A percentile compares a stretch with the other conserved stretches of the same genome.
Evolutionary conservation across 805 yeast genomes (phyloP).

Genomic region (Monosporozyma yasuniensis): DNA sequence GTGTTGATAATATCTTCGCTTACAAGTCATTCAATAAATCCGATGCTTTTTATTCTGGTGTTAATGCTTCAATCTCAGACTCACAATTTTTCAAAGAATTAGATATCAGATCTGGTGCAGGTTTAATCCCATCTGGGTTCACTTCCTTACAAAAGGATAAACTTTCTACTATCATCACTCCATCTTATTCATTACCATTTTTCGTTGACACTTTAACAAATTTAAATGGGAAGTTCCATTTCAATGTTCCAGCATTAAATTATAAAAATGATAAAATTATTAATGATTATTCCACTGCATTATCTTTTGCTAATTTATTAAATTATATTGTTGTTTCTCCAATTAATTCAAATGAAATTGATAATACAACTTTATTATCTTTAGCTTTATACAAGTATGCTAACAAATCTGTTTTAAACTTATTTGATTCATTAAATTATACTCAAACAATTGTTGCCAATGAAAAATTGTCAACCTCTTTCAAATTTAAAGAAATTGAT

Average conservation of each 20-base stretch:
- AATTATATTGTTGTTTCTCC: slow-evolving; percentile 67
- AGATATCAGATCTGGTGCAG: slow-evolving; percentile 80
- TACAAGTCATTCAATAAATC: slow-evolving; percentile 61
- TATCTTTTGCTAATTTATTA: slow-evolving; percentile 52
- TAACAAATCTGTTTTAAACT: slow-evolving; percentile 39
- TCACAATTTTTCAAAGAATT: slow-evolving; percentile 26
- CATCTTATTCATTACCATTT: slow-evolving; percentile 57
- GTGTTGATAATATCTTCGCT: slow-evolving; percentile 49
- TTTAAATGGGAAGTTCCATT: slow-evolving; percentile 45
- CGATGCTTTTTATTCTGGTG: slow-evolving; percentile 44
- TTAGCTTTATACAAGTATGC: slow-evolving; percentile 47
- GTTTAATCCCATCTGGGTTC: slow-evolving; percentile 70
- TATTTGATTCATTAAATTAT: slow-evolving; percentile 68
- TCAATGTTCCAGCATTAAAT: slow-evolving; percentile 71
- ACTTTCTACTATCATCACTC: slow-evolving; percentile 40
- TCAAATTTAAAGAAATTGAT: slow-evolving; percentile 5
- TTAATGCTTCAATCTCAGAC: slow-evolving; percentile 51
- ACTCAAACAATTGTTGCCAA: slow-evolving; percentile 12
- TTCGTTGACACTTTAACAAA: slow-evolving; percentile 54
- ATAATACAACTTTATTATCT: slow-evolving; percentile 56
- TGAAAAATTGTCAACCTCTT: neutral
- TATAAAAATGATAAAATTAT: slow-evolving; percentile 53
- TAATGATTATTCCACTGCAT: slow-evolving; percentile 55
- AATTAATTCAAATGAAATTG: slow-evolving; percentile 50
- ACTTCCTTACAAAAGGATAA: slow-evolving; percentile 15